These are phyloP conservation scores for Sanghuangporus weigelae DNA, from an alignment of 1,284 basidiomycete genomes.

Conservation along the genomic window DNA sequence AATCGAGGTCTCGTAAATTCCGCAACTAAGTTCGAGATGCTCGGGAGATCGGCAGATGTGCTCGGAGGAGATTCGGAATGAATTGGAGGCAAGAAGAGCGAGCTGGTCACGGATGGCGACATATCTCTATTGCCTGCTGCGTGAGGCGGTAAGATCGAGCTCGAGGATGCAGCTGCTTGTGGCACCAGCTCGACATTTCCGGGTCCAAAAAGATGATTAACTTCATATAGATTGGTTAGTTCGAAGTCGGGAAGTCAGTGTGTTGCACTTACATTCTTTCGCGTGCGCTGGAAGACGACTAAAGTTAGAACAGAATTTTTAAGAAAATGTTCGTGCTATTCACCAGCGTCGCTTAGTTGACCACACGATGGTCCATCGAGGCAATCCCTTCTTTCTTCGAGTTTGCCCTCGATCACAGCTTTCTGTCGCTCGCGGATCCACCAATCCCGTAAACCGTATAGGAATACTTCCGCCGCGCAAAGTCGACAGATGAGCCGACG, in stretches of 20 bases:
- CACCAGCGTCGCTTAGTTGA: constrained; percentile 60
- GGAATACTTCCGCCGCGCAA: constrained; percentile 66
- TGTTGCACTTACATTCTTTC: constrained; percentile 53
- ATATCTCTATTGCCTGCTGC: background rate
- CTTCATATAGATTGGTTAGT: background rate
- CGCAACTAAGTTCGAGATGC: background rate
- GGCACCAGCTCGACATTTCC: background rate
- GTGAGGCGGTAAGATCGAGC: background rate
- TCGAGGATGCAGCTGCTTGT: background rate
- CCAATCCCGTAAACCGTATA: constrained; percentile 73
- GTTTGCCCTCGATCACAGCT: constrained; percentile 48
- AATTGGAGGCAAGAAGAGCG: background rate
- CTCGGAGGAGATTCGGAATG: background rate
- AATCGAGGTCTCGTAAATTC: background rate
- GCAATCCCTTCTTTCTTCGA: constrained; percentile 58
- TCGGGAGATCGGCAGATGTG: background rate
- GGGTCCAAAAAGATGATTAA: constrained; percentile 14
- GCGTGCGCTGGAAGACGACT: constrained; percentile 46
- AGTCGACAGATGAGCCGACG: constrained; percentile 57
- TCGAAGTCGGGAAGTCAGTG: background rate
- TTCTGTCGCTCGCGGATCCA: constrained; percentile 71
- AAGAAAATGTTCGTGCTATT: constrained; percentile 23
- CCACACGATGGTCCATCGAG: constrained; percentile 49
- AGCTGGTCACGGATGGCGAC: background rate
- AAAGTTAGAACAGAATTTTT: background rate